Evolutionary conservation across 2,329 filamentous ascomycete species (phyloP), one percentile per base, ranked within the genome.

Genomic region (Fusarium stilboides): DNA sequence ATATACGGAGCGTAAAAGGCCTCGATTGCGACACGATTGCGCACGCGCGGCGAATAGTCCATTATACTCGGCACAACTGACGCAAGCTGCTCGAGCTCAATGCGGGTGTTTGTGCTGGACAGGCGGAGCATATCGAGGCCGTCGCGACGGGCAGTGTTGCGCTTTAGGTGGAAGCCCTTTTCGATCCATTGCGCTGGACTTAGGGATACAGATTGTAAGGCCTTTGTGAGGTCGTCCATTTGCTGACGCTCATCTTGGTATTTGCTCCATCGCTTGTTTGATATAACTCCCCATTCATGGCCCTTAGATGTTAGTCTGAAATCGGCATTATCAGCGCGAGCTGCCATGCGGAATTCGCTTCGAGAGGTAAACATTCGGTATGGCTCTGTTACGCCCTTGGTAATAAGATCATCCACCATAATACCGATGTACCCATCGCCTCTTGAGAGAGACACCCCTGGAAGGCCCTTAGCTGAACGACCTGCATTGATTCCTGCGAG

Each of bases 301-400:
- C 94, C 96, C 77, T 91, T 91, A 31, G 87, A 85, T 0, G 96
- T 98, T 31, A 99, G 88, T 4, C 96, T 90, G 7, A 91, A 80
- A 80, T 99, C 96, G 36, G 96, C 96, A 77, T 99, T 99, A 82
- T 99, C 96, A 45, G 96, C 91, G 66, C 96, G 91, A 4, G 94
- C 89, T 43, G 91, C 93, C 87, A 99, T 94, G 66, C 96, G 92
- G 80, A 97, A 99, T 82, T 99, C 96, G 81, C 92, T 97, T 68
- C 96, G 90, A 8, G 93, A 92, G 3, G 96, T 99, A 83, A 99
- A 99, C 94, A 99, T 98, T 71, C 96, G 90, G 80, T 99, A 99
- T 2, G 96, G 96, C 77, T 99, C 96, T 4, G 92, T 94, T 31
- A 99, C 96, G 47, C 96, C 96, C 80, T 98, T 98, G 22, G 95